These are phyloP conservation scores for Schizothecium vesticola DNA, from an alignment of 495 filamentous ascomycete genomes.

Conservation along the genomic window DNA sequence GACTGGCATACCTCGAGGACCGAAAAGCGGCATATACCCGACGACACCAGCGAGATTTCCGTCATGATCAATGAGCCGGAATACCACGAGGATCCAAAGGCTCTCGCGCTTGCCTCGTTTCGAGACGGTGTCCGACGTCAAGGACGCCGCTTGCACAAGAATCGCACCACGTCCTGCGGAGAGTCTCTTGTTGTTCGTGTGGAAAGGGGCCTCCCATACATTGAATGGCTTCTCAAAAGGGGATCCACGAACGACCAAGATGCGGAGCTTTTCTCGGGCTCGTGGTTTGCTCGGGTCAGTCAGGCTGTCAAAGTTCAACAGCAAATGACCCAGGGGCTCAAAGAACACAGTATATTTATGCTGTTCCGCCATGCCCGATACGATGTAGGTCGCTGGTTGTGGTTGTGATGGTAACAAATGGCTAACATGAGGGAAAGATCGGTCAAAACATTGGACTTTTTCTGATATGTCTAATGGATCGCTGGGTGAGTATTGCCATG, in stretches of 20 bases:
- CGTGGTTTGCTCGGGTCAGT: slow-evolving; percentile 25
- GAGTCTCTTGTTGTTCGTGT: slow-evolving; percentile 10
- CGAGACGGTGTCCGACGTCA: slow-evolving; percentile 7
- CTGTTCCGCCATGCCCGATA: slow-evolving; percentile 23
- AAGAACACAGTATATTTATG: slow-evolving; percentile 30
- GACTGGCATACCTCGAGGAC: slow-evolving; percentile 42
- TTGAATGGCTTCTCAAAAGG: slow-evolving; percentile 23
- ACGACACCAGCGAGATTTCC: slow-evolving; percentile 8
- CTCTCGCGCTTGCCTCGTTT: slow-evolving; percentile 15
- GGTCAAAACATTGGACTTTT: slow-evolving; percentile 28
- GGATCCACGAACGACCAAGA: background rate
- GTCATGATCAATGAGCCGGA: background rate
- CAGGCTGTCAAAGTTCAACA: slow-evolving; percentile 23
- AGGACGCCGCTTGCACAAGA: background rate
- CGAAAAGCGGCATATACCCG: background rate
- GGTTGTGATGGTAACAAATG: background rate
- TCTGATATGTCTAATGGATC: slow-evolving; percentile 27
- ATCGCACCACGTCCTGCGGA: background rate
- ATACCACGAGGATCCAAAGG: slow-evolving; percentile 4
- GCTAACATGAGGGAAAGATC: slow-evolving; percentile 8
- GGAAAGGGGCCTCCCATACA: slow-evolving; percentile 19
- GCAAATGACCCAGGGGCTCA: slow-evolving; percentile 25
- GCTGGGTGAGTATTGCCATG: slow-evolving; percentile 28
- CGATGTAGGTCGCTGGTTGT: slow-evolving; percentile 6
- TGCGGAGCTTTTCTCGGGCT: slow-evolving; percentile 15